Conservation (phyloP, 75 land plant species). For the Selaginella tamariscina region DNA sequence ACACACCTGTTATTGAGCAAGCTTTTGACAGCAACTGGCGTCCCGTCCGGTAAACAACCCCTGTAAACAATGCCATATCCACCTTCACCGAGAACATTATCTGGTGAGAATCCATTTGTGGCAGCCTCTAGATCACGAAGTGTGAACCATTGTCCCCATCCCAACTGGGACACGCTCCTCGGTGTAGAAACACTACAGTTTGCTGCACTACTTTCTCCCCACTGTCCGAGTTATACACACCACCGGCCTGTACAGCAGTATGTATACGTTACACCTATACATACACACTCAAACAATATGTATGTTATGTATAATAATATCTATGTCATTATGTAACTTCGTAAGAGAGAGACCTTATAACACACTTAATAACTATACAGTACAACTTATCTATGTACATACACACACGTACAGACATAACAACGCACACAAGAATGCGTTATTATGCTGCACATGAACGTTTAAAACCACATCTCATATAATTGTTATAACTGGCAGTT, state of each 20-base stretch:
- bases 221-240: background rate
- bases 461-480: no score
- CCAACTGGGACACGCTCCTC: slow-evolving; percentile 45
- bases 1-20: slow-evolving; percentile 56
- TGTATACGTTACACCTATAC: no score
- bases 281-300: no score
- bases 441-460: no score
- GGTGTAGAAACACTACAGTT: slow-evolving; percentile 36
- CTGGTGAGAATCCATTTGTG: slow-evolving; percentile 48
- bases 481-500: no score
- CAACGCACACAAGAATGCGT: no score
- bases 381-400: no score
- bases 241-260: background rate
- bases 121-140: slow-evolving; percentile 63
- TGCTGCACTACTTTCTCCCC: slow-evolving; percentile 22
- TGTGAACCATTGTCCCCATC: slow-evolving; percentile 91
- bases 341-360: no score
- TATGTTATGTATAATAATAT: no score
- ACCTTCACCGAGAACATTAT: slow-evolving; percentile 59
- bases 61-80: slow-evolving; percentile 70
- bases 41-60: slow-evolving; percentile 49
- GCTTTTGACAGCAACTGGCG: slow-evolving; percentile 62
- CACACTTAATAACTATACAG: no score
- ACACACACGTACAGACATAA: no score
- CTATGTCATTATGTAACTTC: no score